Evolutionary conservation across 1,284 basidiomycete species (phyloP).

Genomic region (Tilletia setariae): DNA sequence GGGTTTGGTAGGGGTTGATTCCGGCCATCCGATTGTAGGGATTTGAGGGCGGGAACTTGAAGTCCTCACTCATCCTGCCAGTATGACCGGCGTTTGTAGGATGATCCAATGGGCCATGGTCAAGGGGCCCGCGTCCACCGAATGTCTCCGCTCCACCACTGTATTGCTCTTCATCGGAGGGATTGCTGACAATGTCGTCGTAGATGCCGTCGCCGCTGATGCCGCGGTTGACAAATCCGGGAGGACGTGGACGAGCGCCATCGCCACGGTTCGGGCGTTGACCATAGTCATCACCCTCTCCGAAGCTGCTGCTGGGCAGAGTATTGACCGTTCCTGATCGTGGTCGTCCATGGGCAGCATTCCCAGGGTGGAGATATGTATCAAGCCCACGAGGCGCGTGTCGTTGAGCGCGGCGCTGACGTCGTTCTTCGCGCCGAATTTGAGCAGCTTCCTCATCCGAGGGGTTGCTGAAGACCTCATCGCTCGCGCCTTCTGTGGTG

Average conservation of each 20-base stretch:
- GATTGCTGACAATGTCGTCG: conserved; percentile 36
- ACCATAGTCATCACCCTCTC: conserved; percentile 19
- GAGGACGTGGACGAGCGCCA: conserved; percentile 7
- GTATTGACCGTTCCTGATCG: conserved; percentile 35
- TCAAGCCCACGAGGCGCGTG: conserved; percentile 9
- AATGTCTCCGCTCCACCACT: conserved; percentile 24
- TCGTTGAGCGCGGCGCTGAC: conserved; percentile 28
- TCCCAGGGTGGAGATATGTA: background rate
- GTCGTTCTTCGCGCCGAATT: conserved; percentile 28
- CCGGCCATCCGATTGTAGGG: background rate
- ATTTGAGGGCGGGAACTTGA: conserved; percentile 27
- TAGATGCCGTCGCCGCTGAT: background rate
- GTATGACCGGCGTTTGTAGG: background rate
- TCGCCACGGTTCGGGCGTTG: background rate
- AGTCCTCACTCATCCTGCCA: conserved; percentile 31
- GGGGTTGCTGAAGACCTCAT: conserved; percentile 44
- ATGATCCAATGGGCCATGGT: background rate
- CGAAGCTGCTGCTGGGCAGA: conserved; percentile 38
- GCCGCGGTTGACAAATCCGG: background rate
- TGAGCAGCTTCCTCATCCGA: conserved; percentile 45
- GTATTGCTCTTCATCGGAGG: conserved; percentile 35
- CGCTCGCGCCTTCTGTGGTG: conserved; percentile 18
- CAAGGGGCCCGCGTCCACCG: conserved; percentile 23
- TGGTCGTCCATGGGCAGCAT: background rate
- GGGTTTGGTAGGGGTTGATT: conserved; percentile 12